These are phyloP conservation scores for Colletotrichum ledebouriae DNA, from an alignment of 2,329 filamentous ascomycete genomes.

Conservation along the genomic window DNA sequence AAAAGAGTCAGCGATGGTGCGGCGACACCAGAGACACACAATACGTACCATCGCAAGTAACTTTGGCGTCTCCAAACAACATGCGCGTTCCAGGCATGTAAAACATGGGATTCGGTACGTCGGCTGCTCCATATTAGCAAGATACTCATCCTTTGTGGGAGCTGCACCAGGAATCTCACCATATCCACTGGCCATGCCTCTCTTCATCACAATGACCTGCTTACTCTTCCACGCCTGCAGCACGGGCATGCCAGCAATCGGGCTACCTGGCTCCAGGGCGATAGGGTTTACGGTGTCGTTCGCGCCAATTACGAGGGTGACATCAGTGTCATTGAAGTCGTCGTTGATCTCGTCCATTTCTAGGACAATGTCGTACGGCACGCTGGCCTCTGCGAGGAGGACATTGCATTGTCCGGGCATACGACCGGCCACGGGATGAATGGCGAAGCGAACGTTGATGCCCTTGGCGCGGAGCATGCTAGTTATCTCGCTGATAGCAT, in stretches of 20 bases:
- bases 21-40: no score
- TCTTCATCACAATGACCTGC: slow-evolving; percentile 93
- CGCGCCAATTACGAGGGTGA: slow-evolving; percentile 90
- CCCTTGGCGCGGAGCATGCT: slow-evolving; percentile 79
- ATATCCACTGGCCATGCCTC: slow-evolving; percentile 89
- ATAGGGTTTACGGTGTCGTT: slow-evolving; percentile 96
- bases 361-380: slow-evolving; percentile 91
- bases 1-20: slow-evolving; percentile 43
- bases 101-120: slow-evolving; percentile 95
- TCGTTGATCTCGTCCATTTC: slow-evolving; percentile 99
- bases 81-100: slow-evolving; percentile 91
- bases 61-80: slow-evolving; percentile 92
- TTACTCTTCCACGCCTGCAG: slow-evolving; percentile 95
- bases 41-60: slow-evolving; percentile 80
- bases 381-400: slow-evolving; percentile 86
- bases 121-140: slow-evolving; percentile 64
- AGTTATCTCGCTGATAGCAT: slow-evolving; percentile 88
- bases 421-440: slow-evolving; percentile 89
- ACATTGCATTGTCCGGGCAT: slow-evolving; percentile 97
- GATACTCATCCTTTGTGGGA: not conserved
- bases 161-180: slow-evolving; percentile 62
- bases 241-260: slow-evolving; percentile 94
- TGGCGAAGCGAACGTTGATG: slow-evolving; percentile 87
- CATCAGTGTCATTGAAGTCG: slow-evolving; percentile 86
- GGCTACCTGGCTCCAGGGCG: slow-evolving; percentile 83